phyloP scores from a whole-genome alignment of 768 basidiomycete genomes.

The Brasilioporus rufonigricans region DNA sequence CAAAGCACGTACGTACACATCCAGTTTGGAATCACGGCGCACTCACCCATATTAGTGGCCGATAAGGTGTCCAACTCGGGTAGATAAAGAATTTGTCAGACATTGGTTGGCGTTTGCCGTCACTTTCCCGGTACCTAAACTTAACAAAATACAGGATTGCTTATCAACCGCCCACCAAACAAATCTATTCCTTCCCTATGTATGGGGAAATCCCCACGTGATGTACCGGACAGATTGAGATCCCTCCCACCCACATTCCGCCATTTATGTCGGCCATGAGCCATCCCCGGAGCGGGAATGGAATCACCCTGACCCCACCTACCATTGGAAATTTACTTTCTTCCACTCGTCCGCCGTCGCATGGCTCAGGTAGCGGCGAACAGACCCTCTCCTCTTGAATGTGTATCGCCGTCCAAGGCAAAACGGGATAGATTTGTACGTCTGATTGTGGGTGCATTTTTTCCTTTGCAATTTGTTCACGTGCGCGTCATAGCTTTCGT shows the following conservation, averaged over 20 bases:
- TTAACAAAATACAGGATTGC: neutral
- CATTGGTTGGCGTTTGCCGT: conserved; percentile 8
- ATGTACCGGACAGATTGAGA: neutral
- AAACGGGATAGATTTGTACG: conserved; percentile 17
- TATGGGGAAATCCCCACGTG: neutral
- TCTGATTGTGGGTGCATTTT: neutral
- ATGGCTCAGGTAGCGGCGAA: conserved; percentile 12
- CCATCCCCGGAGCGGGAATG: neutral
- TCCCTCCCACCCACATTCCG: neutral
- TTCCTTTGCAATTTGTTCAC: neutral
- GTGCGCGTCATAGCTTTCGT: conserved; percentile 9
- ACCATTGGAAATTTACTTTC: neutral
- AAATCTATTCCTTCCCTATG: neutral
- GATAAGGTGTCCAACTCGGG: neutral
- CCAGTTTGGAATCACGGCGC: neutral
- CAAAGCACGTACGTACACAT: neutral
- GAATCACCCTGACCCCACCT: neutral
- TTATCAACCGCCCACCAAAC: conserved; percentile 16
- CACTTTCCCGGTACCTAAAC: conserved; percentile 2
- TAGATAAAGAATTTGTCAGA: conserved; percentile 18
- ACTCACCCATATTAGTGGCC: neutral
- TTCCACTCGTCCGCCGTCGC: neutral
- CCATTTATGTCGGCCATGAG: conserved; percentile 19
- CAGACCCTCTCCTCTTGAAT: neutral
- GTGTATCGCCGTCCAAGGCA: neutral